A percentile compares a stretch with the other conserved stretches of the same genome.
phyloP scores from a whole-genome alignment of 805 yeast species.

The Wickerhamomyces ciferrii region DNA sequence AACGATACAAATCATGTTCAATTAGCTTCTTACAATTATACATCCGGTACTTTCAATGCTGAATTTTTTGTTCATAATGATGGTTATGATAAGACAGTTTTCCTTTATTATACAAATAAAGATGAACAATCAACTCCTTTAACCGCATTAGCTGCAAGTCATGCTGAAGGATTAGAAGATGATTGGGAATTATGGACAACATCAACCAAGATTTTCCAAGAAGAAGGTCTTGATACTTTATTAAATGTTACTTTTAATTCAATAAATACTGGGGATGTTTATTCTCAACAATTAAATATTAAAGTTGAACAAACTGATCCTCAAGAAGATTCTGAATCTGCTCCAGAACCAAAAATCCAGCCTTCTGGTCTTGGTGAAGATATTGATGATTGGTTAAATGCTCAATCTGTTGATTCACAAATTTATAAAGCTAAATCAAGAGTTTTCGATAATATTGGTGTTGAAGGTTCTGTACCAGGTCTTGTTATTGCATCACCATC shows the following conservation, averaged over 20 bases:
- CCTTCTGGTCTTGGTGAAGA: not conserved
- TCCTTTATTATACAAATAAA: not conserved
- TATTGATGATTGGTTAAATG: not conserved
- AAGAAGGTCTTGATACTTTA: not conserved
- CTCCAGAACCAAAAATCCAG: not conserved
- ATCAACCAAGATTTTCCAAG: not conserved
- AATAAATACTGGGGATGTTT: not conserved
- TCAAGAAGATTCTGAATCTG: not conserved
- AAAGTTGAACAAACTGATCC: not conserved
- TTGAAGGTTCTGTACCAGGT: constrained; percentile 40
- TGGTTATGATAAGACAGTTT: not conserved
- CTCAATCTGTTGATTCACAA: not conserved
- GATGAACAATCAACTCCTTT: not conserved
- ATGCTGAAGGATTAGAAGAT: not conserved
- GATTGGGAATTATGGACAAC: not conserved
- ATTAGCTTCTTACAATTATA: not conserved
- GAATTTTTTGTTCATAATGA: not conserved
- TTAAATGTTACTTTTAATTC: not conserved
- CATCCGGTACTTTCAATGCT: not conserved
- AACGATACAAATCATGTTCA: not conserved
- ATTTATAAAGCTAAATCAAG: not conserved
- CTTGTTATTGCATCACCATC: constrained; percentile 71
- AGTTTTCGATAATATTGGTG: constrained; percentile 3
- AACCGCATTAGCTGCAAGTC: not conserved
- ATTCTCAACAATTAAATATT: not conserved